Evolutionary conservation across 495 filamentous ascomycete genomes (phyloP).

Genomic region (Pyronema domesticum): DNA sequence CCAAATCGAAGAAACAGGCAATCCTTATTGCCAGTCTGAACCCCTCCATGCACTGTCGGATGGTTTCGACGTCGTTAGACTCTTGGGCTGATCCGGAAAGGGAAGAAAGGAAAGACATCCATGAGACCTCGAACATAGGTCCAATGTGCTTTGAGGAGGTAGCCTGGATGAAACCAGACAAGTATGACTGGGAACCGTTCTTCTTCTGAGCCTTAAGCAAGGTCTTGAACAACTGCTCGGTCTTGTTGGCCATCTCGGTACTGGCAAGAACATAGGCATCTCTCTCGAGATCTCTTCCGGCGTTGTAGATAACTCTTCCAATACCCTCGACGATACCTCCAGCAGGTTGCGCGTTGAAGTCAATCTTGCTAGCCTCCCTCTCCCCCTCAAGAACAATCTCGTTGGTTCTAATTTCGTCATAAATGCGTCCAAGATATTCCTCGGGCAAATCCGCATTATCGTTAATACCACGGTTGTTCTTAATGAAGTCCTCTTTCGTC

Average conservation of each 20-base stretch:
- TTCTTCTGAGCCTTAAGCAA: conserved; percentile 71
- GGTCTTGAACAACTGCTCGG: conserved; percentile 77
- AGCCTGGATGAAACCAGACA: conserved; percentile 70
- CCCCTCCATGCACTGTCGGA: conserved; percentile 82
- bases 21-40: conserved; percentile 84
- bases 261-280: conserved; percentile 90
- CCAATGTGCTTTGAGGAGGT: conserved; percentile 87
- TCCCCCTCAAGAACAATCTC: conserved; percentile 94
- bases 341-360: conserved; percentile 41
- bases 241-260: conserved; percentile 80
- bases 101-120: conserved; percentile 96
- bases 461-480: conserved; percentile 97
- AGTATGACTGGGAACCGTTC: conserved; percentile 48
- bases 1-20: conserved; percentile 80
- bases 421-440: conserved; percentile 79
- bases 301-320: conserved; percentile 75
- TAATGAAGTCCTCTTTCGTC: conserved; percentile 94
- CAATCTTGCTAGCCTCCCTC: conserved; percentile 63
- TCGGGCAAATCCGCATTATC: conserved; percentile 85
- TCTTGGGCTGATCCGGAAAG: conserved; percentile 83
- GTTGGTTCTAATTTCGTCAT: conserved; percentile 72
- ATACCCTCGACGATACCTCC: conserved; percentile 65
- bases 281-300: conserved; percentile 76
- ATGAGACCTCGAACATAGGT: conserved; percentile 97
- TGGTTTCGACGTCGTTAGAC: conserved; percentile 75